Evolutionary conservation across 805 yeast species (phyloP).

Genomic region (Barnettozyma siamensis): DNA sequence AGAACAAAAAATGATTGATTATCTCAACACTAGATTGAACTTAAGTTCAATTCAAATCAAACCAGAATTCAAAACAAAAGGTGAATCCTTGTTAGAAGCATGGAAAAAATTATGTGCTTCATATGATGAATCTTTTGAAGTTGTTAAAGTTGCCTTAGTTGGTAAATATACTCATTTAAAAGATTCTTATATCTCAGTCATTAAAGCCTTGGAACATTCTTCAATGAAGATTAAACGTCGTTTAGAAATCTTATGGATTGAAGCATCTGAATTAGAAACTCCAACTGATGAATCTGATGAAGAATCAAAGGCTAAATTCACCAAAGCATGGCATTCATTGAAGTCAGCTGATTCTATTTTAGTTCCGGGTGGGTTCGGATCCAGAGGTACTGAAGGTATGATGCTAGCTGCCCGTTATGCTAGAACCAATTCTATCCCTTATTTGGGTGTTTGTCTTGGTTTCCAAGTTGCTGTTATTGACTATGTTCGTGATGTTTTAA

Average conservation of each 20-base stretch:
- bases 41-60: conserved; percentile 45
- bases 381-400: conserved; percentile 98
- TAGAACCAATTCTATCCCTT: conserved; percentile 91
- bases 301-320: conserved; percentile 76
- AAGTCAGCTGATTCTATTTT: conserved; percentile 94
- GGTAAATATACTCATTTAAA: conserved; percentile 96
- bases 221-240: conserved; percentile 84
- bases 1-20: conserved; percentile 79
- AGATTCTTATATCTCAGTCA: conserved; percentile 91
- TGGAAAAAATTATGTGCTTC: conserved; percentile 79
- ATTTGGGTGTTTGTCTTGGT: conserved; percentile 95
- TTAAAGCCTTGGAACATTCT: conserved; percentile 92
- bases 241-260: conserved; percentile 93
- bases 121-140: conserved; percentile 78
- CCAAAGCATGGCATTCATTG: conserved; percentile 91
- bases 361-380: conserved; percentile 98
- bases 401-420: conserved; percentile 95
- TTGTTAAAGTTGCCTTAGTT: conserved; percentile 90
- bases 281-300: conserved; percentile 49
- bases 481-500: conserved; percentile 75
- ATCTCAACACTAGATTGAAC: conserved; percentile 60
- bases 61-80: conserved; percentile 51
- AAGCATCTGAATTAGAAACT: conserved; percentile 83
- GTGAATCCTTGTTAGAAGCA: conserved; percentile 60
- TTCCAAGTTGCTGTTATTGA: conserved; percentile 96